These are phyloP conservation scores for Teunomyces atbi DNA, from an alignment of 805 yeast species.

Conservation along the genomic window DNA sequence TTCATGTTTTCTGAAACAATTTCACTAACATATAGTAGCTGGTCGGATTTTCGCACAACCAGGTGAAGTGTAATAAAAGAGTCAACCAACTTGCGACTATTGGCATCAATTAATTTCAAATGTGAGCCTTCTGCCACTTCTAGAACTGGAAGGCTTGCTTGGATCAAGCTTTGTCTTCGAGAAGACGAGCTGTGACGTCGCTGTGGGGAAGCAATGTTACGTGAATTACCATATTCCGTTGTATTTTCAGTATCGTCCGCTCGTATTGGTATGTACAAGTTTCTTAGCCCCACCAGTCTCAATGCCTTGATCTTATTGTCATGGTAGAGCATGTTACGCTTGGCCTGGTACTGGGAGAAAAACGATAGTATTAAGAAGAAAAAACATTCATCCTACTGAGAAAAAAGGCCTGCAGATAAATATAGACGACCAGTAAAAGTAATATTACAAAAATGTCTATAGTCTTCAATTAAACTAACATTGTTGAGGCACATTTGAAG, in stretches of 20 bases:
- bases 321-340: slow-evolving; percentile 5
- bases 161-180: slow-evolving; percentile 2
- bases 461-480: not conserved
- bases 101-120: slow-evolving; percentile 13
- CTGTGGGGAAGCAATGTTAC: not conserved
- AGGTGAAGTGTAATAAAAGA: slow-evolving; percentile 28
- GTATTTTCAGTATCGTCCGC: not conserved
- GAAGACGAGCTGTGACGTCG: slow-evolving; percentile 4
- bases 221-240: not conserved
- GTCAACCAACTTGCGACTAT: slow-evolving; percentile 18
- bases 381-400: not conserved
- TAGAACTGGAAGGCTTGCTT: not conserved
- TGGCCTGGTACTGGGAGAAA: not conserved
- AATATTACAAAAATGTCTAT: not conserved
- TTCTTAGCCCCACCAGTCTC: slow-evolving; percentile 15
- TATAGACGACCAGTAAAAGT: not conserved
- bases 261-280: slow-evolving; percentile 10
- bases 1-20: slow-evolving; percentile 16
- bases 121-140: slow-evolving; percentile 2
- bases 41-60: slow-evolving; percentile 8
- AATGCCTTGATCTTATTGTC: slow-evolving; percentile 14
- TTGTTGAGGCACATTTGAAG: not conserved
- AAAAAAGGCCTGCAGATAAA: not conserved
- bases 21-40: slow-evolving; percentile 34
- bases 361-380: too few relatives aligned